These are phyloP conservation scores for Calonectria pseudoturangicola DNA, from an alignment of 2,329 filamentous ascomycete species.

Conservation along the genomic window DNA sequence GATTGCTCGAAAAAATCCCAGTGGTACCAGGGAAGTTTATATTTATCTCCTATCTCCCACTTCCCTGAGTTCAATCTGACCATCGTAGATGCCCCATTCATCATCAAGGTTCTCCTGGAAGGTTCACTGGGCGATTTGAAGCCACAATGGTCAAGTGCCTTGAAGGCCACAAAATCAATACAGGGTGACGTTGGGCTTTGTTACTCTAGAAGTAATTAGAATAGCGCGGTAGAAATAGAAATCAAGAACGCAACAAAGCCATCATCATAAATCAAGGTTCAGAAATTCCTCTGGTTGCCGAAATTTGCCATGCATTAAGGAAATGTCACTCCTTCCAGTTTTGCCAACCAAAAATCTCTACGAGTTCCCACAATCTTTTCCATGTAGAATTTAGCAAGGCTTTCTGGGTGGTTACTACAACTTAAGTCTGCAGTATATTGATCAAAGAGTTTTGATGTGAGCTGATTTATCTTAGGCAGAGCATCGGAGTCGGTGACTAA, in stretches of 20 bases:
- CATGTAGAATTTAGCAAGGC: conserved; percentile 58
- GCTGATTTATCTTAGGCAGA: conserved; percentile 52
- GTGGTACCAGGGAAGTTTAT: neutral
- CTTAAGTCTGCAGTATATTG: conserved; percentile 58
- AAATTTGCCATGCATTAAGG: neutral
- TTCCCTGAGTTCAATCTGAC: neutral
- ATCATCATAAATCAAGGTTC: too few relatives aligned
- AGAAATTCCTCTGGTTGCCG: too few relatives aligned
- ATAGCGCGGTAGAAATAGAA: too few relatives aligned
- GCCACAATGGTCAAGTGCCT: neutral
- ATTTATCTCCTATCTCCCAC: neutral
- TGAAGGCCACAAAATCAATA: neutral
- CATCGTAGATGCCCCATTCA: neutral
- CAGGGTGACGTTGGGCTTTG: too few relatives aligned
- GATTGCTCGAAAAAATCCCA: too few relatives aligned
- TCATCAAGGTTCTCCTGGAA: neutral
- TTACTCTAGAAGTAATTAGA: too few relatives aligned
- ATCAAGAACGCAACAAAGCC: too few relatives aligned
- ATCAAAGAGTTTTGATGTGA: conserved; percentile 55
- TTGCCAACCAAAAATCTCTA: conserved; percentile 57
- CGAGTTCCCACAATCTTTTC: conserved; percentile 53
- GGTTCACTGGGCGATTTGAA: neutral
- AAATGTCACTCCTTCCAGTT: conserved; percentile 42
- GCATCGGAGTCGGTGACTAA: conserved; percentile 52
- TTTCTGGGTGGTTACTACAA: conserved; percentile 45